phyloP scores from a whole-genome alignment of 1,139 yeast genomes.

The Zygosaccharomyces pseudobailii region DNA sequence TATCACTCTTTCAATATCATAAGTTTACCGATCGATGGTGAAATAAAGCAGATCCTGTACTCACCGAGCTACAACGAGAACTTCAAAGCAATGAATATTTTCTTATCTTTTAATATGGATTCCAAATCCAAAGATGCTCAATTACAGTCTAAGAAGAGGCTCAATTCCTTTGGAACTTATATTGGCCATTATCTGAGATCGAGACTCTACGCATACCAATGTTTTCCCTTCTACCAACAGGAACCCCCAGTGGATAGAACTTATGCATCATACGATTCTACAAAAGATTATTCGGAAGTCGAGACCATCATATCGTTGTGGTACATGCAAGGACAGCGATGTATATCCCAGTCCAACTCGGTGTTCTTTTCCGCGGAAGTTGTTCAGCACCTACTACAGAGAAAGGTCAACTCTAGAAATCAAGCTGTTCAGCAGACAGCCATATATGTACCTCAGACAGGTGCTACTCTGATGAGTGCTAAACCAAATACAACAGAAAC shows the following conservation, averaged over 20 bases:
- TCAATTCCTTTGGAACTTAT: slow-evolving; percentile 21
- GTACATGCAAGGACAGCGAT: slow-evolving; percentile 25
- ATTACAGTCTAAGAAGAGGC: slow-evolving; percentile 18
- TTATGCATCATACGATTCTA: slow-evolving; percentile 13
- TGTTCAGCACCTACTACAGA: slow-evolving; percentile 20
- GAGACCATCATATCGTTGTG: slow-evolving; percentile 24
- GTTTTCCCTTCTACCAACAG: slow-evolving; percentile 20
- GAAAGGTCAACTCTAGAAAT: slow-evolving; percentile 16
- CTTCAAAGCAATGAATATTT: slow-evolving; percentile 24
- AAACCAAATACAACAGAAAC: slow-evolving; percentile 8
- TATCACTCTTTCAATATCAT: slow-evolving; percentile 13
- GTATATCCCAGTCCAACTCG: slow-evolving; percentile 24
- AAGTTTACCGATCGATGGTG: slow-evolving; percentile 21
- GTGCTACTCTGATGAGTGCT: slow-evolving; percentile 5
- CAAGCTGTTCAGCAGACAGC: slow-evolving; percentile 11
- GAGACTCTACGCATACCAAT: slow-evolving; percentile 19
- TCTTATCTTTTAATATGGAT: slow-evolving; percentile 25
- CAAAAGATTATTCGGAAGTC: slow-evolving; percentile 17
- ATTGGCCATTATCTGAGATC: slow-evolving; percentile 20
- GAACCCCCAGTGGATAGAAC: slow-evolving; percentile 12
- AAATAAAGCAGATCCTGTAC: slow-evolving; percentile 24
- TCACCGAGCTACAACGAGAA: slow-evolving; percentile 24
- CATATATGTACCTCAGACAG: slow-evolving; percentile 8
- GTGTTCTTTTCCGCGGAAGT: slow-evolving; percentile 25
- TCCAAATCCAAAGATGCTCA: slow-evolving; percentile 21